Evolutionary conservation across 73 alveolate genomes (phyloP), one percentile per base, ranked within the genome.

Genomic region (Tetrahymena malaccensis): DNA sequence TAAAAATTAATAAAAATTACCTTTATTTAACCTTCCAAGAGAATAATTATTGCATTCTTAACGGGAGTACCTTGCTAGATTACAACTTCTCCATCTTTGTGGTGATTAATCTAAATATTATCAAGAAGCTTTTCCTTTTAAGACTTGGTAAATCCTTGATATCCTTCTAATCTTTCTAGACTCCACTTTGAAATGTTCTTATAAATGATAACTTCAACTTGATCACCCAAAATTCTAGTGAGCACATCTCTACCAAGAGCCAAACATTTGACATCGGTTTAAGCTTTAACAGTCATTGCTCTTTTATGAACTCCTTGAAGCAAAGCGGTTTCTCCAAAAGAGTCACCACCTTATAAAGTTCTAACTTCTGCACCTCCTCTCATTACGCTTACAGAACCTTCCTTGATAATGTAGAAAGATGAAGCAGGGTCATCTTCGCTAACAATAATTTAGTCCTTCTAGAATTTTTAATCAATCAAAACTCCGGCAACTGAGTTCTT

Each of bases 141-240:
- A 15, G 40, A 55, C 40, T 93, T 85, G 21, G 94, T 55, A 9
- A 96, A 43, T 35, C 55, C 70, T 38, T 43, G 35, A 38, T 96
- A 96, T 6, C 85, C 43, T 34, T 95, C 93, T 12, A 96, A 94
- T 96, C 94, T 40, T 13, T 96, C 70, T 9, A 96, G 43, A 57
- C 96, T 95, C 96, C 96, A 96, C 97, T 84, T 96, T 33, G 94
- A 89, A 35, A 93, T 93, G 93, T 96, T 96, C 93, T 93, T 96
- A 37, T 96, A 96, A 58, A 96, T 93, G 44, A 96, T 96, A 93
- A 85, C 34, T 35, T 96, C 83, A 5, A 96, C 96, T 70, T 94
- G 55, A 50, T 96, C 96, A n/a, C 97, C 96, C 34, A 96, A 83
- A 37, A 95, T 95, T 85, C 96, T 96, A 9, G 96, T 94, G 0